These are phyloP conservation scores for Penicillium cataractarum DNA, from an alignment of 495 filamentous ascomycete species.

Conservation along the genomic window DNA sequence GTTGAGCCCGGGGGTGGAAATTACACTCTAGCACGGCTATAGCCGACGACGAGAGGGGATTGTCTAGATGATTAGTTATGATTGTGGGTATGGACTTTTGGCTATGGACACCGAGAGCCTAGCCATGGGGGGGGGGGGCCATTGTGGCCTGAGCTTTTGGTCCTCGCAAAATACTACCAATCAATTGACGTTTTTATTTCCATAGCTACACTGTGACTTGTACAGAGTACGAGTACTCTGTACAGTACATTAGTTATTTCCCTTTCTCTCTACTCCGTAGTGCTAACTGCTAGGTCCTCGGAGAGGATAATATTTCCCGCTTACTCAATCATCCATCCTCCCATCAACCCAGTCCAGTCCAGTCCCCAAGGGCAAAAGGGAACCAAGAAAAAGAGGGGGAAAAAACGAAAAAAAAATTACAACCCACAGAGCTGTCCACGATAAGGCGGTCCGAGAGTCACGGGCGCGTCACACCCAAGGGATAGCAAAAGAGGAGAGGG, in stretches of 20 bases:
- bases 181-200: background rate
- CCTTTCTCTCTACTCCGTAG: background rate
- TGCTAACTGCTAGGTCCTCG: background rate
- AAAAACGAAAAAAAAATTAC: background rate
- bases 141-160: background rate
- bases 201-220: background rate
- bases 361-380: background rate
- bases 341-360: background rate
- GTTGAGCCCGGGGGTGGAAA: conserved; percentile 2
- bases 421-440: conserved; percentile 5
- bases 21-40: conserved; percentile 11
- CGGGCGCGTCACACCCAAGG: conserved; percentile 40
- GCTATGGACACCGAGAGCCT: background rate
- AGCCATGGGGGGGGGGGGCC: background rate
- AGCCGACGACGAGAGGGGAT: conserved; percentile 9
- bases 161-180: background rate
- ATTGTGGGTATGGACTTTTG: background rate
- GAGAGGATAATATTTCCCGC: background rate
- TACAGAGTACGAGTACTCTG: too few relatives aligned
- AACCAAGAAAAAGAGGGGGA: background rate
- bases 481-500: conserved; percentile 26
- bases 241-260: background rate
- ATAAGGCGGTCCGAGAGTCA: conserved; percentile 32
- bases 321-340: background rate
- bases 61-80: background rate